Base-by-base conservation (phyloP, 176 grass and related monocot species). In the Microstegium vimineum region DNA sequence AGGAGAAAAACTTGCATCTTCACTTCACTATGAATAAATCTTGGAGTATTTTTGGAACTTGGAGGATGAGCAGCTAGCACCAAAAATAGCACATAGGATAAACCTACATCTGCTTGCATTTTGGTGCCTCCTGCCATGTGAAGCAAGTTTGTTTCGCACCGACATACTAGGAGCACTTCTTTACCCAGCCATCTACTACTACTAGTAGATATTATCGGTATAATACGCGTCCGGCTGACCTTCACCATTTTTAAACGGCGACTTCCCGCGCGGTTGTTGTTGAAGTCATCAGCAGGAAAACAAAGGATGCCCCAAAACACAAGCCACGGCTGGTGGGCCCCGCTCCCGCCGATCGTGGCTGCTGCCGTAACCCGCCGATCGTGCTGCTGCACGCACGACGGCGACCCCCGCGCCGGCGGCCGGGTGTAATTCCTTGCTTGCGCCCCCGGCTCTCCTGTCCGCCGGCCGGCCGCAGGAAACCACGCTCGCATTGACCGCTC, bases 331-430 rank as follows among this genome's bases (percentile, higher is more conserved):
- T 5, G 37, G 75, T 31, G 75, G 38, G 61, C 25, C 38, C 76
- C 4, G 6, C 74, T 38, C 1, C 20, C 54, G 54, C 7, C 1
- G 15, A 28, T 1, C 36, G 5, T 43, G 51, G 26, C 20, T 33
- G 35, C 66, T 62, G 52, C 14, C 25, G 67, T 72, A 7, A 18
- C 15, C 10, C 3, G 4, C 68, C 51, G 18, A 0, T 10, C 10
- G 69, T 68, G 47, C 63, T 80, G 45, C 63, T 5, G 63, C 8
- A 22, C 31, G 35, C 23, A 61, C 57, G 81, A 83, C 81, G 69
- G 46, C 81, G 75, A 70, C 38, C 74, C 38, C 74, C 65, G n/a
- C 34, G 49, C 63, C 16, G 33, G 33, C 72, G 15, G 9, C 42
- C 25, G 22, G 32, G 8, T 0, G 35, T 17, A 49, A 49, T 49